These are phyloP conservation scores for Ogataea trehaloabstinens DNA, from an alignment of 805 yeast species.

Conservation along the genomic window DNA sequence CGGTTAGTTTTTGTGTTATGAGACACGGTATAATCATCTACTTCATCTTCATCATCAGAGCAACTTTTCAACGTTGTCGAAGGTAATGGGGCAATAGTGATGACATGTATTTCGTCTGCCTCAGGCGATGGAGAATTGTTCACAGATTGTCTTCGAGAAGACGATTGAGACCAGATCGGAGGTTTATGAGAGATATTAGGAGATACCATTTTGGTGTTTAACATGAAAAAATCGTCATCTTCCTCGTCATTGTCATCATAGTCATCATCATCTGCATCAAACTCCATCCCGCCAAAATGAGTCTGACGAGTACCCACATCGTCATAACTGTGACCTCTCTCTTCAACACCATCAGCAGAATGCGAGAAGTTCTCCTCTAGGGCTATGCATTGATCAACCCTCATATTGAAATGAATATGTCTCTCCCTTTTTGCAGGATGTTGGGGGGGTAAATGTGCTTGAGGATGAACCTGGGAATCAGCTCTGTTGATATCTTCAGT, in stretches of 20 bases:
- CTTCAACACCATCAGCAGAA: too few relatives aligned
- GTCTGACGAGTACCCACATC: neutral
- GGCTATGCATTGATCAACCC: constrained; percentile 93
- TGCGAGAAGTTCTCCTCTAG: constrained; percentile 46
- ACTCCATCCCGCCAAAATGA: constrained; percentile 23
- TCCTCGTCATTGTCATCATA: constrained; percentile 26
- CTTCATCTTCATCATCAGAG: constrained; percentile 55
- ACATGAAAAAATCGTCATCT: constrained; percentile 26
- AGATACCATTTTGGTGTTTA: constrained; percentile 16
- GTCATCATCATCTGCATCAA: constrained; percentile 26
- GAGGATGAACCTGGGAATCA: constrained; percentile 4
- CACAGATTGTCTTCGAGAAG: constrained; percentile 12
- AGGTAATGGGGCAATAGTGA: constrained; percentile 77
- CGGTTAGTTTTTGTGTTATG: constrained; percentile 71
- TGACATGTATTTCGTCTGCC: constrained; percentile 20
- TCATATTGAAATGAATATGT: constrained; percentile 89
- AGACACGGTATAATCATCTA: constrained; percentile 56
- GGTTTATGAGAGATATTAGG: constrained; percentile 29
- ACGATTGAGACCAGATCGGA: constrained; percentile 16
- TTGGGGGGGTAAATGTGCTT: constrained; percentile 3
- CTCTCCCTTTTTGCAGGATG: constrained; percentile 40
- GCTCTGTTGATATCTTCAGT: constrained; percentile 9
- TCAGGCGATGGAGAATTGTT: constrained; percentile 1
- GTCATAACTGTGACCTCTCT: too few relatives aligned
- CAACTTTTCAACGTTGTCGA: constrained; percentile 83